Conservation (phyloP, 345 rosid genomes). For the Nasturtium officinale region DNA sequence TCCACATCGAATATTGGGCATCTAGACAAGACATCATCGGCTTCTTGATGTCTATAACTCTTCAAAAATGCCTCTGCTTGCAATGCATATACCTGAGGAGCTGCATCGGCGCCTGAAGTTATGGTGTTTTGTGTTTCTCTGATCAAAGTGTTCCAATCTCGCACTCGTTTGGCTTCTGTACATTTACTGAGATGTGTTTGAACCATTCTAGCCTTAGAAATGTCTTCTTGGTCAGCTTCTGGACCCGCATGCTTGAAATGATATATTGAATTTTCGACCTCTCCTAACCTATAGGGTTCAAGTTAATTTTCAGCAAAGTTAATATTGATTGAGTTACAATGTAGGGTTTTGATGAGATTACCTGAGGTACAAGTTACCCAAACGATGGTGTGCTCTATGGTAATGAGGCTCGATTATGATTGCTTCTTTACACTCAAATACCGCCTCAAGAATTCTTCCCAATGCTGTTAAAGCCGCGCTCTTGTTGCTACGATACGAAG, state of each 20-base stretch:
- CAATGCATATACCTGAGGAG: constrained; percentile 82
- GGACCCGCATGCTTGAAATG: constrained; percentile 83
- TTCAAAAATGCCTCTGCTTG: constrained; percentile 88
- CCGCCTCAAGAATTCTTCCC: constrained; percentile 81
- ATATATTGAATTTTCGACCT: constrained; percentile 74
- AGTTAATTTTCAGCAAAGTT: background rate
- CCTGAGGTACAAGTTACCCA: constrained; percentile 80
- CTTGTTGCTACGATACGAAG: constrained; percentile 86
- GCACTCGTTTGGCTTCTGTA: constrained; percentile 59
- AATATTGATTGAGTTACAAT: constrained; percentile 1
- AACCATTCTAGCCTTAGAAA: constrained; percentile 60
- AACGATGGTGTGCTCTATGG: constrained; percentile 90
- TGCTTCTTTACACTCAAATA: constrained; percentile 89
- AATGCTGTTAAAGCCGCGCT: constrained; percentile 82
- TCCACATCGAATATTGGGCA: constrained; percentile 64
- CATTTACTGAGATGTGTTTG: constrained; percentile 66
- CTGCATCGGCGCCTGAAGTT: constrained; percentile 75
- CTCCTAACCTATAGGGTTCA: constrained; percentile 64
- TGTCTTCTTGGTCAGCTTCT: constrained; percentile 72
- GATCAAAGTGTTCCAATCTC: constrained; percentile 72
- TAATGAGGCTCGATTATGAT: constrained; percentile 80
- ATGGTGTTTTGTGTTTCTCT: constrained; percentile 64
- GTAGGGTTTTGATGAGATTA: constrained; percentile 35
- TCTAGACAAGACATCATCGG: constrained; percentile 56
- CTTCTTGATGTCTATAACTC: constrained; percentile 72